phyloP scores from a whole-genome alignment of 108 stramenopile species.

The Skeletonema tropicum region DNA sequence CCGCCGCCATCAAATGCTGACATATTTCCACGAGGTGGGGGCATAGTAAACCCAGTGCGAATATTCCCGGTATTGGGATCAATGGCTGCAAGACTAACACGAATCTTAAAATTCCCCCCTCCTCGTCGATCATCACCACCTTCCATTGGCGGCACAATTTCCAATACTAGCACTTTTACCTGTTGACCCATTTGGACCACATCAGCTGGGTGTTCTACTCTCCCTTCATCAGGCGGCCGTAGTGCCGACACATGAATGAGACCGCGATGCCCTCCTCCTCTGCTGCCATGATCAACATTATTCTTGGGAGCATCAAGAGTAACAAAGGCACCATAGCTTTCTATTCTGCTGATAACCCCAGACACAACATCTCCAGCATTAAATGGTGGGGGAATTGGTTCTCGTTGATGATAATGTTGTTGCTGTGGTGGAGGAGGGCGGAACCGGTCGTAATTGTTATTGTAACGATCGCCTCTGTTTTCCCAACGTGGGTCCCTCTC shows the following conservation, averaged over 20 bases:
- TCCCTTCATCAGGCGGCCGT: slow-evolving; percentile 55
- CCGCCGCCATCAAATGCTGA: slow-evolving; percentile 4
- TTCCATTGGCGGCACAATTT: slow-evolving; percentile 39
- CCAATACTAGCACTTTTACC: slow-evolving; percentile 60
- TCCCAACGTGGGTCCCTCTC: slow-evolving; percentile 5
- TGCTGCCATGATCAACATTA: slow-evolving; percentile 3
- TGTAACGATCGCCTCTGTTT: slow-evolving; percentile 1
- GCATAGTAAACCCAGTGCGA: slow-evolving; percentile 29
- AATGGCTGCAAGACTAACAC: slow-evolving; percentile 71
- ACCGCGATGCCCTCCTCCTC: slow-evolving; percentile 34
- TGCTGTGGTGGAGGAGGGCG: slow-evolving; percentile 1
- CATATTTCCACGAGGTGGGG: slow-evolving; percentile 23
- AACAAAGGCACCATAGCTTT: slow-evolving; percentile 84
- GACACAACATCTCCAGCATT: slow-evolving; percentile 54
- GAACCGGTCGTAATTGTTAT: neutral
- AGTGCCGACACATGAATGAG: slow-evolving; percentile 72
- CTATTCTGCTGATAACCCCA: slow-evolving; percentile 69
- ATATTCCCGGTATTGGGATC: slow-evolving; percentile 61
- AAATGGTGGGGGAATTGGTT: slow-evolving; percentile 30
- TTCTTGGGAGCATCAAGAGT: slow-evolving; percentile 41
- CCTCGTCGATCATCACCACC: slow-evolving; percentile 26
- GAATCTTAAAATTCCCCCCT: slow-evolving; percentile 50
- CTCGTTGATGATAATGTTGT: slow-evolving; percentile 4
- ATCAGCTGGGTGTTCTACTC: slow-evolving; percentile 63
- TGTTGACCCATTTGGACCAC: slow-evolving; percentile 50